Conservation (phyloP, 345 rosid species). For the Eucalyptus viminalis region DNA sequence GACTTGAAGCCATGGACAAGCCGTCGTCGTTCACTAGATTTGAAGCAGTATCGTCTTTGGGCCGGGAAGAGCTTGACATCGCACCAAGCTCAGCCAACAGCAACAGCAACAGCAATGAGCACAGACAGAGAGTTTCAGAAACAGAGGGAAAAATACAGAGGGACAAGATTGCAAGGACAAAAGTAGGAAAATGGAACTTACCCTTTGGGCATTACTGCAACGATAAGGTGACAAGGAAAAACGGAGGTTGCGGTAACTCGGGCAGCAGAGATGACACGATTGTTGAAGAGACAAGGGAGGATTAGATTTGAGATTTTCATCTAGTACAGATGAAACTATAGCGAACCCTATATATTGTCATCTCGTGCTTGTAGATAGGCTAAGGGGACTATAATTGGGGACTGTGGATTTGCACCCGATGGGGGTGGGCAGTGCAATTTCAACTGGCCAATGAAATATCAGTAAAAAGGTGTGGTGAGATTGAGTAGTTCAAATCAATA, state of each 20-base stretch:
- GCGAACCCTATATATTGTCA: rapidly evolving
- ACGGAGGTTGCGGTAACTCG: no score
- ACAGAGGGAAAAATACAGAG: background rate
- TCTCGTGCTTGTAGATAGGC: background rate
- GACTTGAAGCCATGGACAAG: background rate
- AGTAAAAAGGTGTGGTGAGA: background rate
- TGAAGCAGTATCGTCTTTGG: background rate
- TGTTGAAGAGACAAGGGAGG: background rate
- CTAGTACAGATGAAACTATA: background rate
- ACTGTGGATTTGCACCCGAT: background rate
- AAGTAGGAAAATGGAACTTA: background rate
- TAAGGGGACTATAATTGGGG: background rate
- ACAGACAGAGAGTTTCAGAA: no score
- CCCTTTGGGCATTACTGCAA: background rate
- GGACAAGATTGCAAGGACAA: background rate
- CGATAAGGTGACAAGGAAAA: no score
- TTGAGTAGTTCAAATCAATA: background rate
- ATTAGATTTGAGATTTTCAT: no score
- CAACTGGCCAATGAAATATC: background rate
- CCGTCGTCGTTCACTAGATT: rapidly evolving
- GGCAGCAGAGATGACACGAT: no score
- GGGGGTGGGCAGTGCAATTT: background rate
- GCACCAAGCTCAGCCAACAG: background rate
- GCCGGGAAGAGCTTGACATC: background rate
- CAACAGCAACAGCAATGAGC: background rate